Evolutionary conservation across 768 basidiomycete species (phyloP), one percentile per base, ranked within the genome.

Genomic region (Lentinula raphanica): DNA sequence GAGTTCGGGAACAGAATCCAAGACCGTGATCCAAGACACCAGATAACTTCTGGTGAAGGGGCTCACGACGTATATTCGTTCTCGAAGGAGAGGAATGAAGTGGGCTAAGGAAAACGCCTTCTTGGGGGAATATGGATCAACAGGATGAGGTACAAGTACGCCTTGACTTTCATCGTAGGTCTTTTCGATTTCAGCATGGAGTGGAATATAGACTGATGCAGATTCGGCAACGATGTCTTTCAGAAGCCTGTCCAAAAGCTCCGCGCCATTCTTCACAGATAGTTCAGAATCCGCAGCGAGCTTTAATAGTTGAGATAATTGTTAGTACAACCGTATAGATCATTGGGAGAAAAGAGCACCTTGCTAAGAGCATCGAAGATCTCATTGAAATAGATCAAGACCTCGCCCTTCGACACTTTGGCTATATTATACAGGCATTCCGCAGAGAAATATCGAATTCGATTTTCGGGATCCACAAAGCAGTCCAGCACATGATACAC

Each of bases 371-470:
- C 90, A 72, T 98, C 97, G 65, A 99, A 99, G 56, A 98, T 93
- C 58, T 95, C 94, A 67, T 99, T 99, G 76, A 98, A 99, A 69
- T 95, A 97, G 13, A 98, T 85, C 58, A 99, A 76, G 31, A 98
- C 88, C 71, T 98, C 96, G 38, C 96, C 97, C 66, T 97, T 96
- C 31, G 94, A 96, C 15, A 97, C 95, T 72, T 95, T 93, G 27
- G 91, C 92, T 62, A 99, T 95, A 73, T 99, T 99, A 76, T 99
- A 99, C 62, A 99, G 75, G 67, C 94, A 96, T 69, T 99, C 97
- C 25, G 94, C 95, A 5, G 96, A 96, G 76, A 97, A 98, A 74
- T 98, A 99, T 44, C 94, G 85, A 60, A 98, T 93, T 68, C 94
- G 82, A 73, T 92, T 94, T 77, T 98, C 96, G 2, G 88, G 80